Evolutionary conservation across 495 filamentous ascomycete species (phyloP), one percentile per base, ranked within the genome.

Genomic region (Staphylotrichum longicolle): DNA sequence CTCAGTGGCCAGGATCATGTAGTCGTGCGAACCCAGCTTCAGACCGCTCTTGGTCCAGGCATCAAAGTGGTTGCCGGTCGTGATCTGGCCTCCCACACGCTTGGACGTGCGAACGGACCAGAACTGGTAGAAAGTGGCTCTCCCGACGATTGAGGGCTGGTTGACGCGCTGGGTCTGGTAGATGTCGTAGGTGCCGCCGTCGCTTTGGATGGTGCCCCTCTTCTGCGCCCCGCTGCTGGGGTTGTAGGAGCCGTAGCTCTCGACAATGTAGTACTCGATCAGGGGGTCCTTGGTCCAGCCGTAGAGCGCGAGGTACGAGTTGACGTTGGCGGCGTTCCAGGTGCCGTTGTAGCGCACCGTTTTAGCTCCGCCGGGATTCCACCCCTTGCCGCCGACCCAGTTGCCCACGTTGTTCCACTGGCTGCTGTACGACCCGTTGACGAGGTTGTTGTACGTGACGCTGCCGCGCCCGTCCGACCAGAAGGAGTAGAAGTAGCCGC

Each of bases 241-340:
- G 75, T 86, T 81, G 69, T 80, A 85, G 47, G 67, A 75, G 49
- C 83, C 83, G 70, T 75, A 87, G 71, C 77, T 76, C 68, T 87
- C 85, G 50, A 86, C 72, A 58, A 88, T 80, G 74, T 86, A 87
- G 74, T 86, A 86, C 66, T 88, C 85, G 66, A 86, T 77, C 8
- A 87, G 76, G 0, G 86, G 85, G 72, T 79, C 77, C 39, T 66
- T 74, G 44, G 83, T 86, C 85, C 83, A 87, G 55, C 84, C 84
- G 66, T 87, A 86, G 62, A 88, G 61, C 2, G 52, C 52, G 8
- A 54, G 37, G 52, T 70, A 62, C 64, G 52, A 5, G 63, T 68
- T 68, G 45, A 68, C 63, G 30, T 68, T 68, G 59, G 62, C 62
- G 59, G 64, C 64, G 60, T 65, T 63, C 66, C 66, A 68, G 52